Evolutionary conservation across 2,329 filamentous ascomycete genomes (phyloP), one percentile per base, ranked within the genome.

Genomic region (Exophiala aquamarina): DNA sequence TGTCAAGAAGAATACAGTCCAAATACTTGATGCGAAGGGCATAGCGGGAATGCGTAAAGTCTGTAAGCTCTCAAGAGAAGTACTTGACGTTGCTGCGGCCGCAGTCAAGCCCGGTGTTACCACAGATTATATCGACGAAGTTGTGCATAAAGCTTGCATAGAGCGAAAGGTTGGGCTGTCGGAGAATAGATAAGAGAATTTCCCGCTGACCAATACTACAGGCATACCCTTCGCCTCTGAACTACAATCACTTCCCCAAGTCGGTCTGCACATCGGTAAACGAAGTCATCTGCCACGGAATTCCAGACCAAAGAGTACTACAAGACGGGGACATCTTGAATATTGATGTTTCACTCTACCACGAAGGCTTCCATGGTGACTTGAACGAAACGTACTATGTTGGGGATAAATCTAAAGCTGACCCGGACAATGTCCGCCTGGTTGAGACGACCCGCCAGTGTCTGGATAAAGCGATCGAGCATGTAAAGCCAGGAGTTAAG

Each of bases 311-410:
- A 66, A 83, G 93, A 45, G 77, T 87, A 6, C 78, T 98, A 1
- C 71, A 89, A 55, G 92, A 98, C 59, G 93, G 93, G 53, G 93
- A 98, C 63, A 97, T 98, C 57, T 74, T 98, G 63, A 98, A 98
- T 72, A 90, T 98, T 57, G 93, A 98, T 61, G 88, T 98, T 4
- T 91, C 90, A 1, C 74, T 98, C 34, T 98, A 94, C 70, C 90
- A 97, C 66, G 87, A 85, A 52, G 93, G 93, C 44, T 97, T 92
- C 73, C 93, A 98, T 66, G 90, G 89, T 45, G 93, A 98, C 67
- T 75, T 98, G 45, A 98, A 98, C 73, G 93, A 98, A 74, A 98
- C 93, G 10, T 98, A 97, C 73, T 98, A 98, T 66, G 87, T 98
- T 38, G 93, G 93, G 47, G 87, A 94, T 59, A 89, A 87, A 63